phyloP scores from a whole-genome alignment of 225 moss, liverwort and hornwort genomes.

The Marchantia polymorpha region DNA sequence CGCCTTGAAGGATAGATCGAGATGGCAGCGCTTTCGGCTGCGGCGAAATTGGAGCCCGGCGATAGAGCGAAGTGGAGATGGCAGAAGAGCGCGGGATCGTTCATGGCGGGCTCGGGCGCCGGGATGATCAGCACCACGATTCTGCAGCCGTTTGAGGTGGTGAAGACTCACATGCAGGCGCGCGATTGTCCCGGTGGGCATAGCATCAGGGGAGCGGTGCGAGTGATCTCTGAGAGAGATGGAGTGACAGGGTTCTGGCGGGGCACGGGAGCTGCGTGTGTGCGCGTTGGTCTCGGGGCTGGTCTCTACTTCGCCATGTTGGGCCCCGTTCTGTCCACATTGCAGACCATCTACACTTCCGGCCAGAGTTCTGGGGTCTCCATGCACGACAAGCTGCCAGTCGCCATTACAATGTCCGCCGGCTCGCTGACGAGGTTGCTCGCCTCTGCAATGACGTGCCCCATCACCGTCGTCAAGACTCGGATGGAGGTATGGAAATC shows the following conservation, averaged over 20 bases:
- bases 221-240: constrained; percentile 57
- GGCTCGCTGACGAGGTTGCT: constrained; percentile 74
- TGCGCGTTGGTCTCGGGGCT: constrained; percentile 84
- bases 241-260: constrained; percentile 83
- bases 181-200: constrained; percentile 50
- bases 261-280: constrained; percentile 88
- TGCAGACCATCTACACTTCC: constrained; percentile 41
- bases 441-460: constrained; percentile 75
- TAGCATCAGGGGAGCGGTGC: constrained; percentile 55
- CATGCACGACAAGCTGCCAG: constrained; percentile 66
- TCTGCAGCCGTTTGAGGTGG: constrained; percentile 86
- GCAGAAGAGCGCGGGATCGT: constrained; percentile 55
- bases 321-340: constrained; percentile 70
- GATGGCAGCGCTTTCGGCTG: neutral
- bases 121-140: constrained; percentile 69
- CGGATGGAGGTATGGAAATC: constrained; percentile 83
- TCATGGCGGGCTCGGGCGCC: constrained; percentile 73
- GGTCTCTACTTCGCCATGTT: constrained; percentile 87
- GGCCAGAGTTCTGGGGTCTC: constrained; percentile 36
- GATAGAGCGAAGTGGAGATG: constrained; percentile 4
- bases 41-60: neutral
- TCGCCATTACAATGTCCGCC: constrained; percentile 67
- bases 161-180: constrained; percentile 95
- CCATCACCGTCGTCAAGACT: constrained; percentile 93
- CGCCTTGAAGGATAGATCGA: neutral